Evolutionary conservation across 1,284 basidiomycete genomes (phyloP).

Genomic region (Pisolithus thermaeus): DNA sequence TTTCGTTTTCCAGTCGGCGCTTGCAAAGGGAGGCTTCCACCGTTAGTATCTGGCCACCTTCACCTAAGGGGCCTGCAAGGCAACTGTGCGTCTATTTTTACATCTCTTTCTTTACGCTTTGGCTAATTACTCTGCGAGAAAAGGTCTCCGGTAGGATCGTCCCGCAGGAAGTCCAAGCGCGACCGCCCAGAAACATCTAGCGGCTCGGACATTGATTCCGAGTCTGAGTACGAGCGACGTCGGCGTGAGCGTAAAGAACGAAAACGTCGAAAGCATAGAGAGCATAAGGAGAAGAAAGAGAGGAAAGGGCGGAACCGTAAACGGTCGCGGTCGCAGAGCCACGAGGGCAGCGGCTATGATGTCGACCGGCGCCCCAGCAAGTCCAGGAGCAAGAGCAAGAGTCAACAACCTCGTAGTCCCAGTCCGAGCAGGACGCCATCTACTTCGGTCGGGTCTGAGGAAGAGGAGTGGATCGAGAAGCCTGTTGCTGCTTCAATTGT

Average conservation of each 20-base stretch:
- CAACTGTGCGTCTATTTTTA: conserved; percentile 43
- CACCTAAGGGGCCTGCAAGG: conserved; percentile 64
- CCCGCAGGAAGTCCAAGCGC: conserved; percentile 59
- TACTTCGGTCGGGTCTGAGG: conserved; percentile 18
- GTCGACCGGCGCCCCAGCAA: conserved; percentile 21
- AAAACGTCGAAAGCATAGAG: conserved; percentile 50
- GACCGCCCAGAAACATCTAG: conserved; percentile 44
- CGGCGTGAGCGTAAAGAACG: conserved; percentile 55
- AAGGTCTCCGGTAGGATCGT: conserved; percentile 49
- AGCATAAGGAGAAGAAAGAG: conserved; percentile 31
- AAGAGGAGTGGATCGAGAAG: conserved; percentile 72
- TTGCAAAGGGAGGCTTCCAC: conserved; percentile 61
- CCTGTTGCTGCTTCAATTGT: conserved; percentile 33
- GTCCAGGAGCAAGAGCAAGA: conserved; percentile 26
- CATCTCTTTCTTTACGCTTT: neutral
- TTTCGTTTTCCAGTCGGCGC: conserved; percentile 54
- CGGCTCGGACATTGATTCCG: conserved; percentile 36
- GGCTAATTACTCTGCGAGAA: conserved; percentile 2
- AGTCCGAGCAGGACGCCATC: conserved; percentile 30
- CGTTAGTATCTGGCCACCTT: conserved; percentile 79
- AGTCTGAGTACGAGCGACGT: conserved; percentile 60
- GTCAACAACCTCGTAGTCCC: conserved; percentile 26
- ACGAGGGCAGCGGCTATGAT: conserved; percentile 37
- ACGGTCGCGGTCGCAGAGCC: conserved; percentile 31
- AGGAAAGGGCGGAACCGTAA: conserved; percentile 32